Base-by-base conservation (phyloP, 2,329 filamentous ascomycete species). In the Elsinoe ampelina region DNA sequence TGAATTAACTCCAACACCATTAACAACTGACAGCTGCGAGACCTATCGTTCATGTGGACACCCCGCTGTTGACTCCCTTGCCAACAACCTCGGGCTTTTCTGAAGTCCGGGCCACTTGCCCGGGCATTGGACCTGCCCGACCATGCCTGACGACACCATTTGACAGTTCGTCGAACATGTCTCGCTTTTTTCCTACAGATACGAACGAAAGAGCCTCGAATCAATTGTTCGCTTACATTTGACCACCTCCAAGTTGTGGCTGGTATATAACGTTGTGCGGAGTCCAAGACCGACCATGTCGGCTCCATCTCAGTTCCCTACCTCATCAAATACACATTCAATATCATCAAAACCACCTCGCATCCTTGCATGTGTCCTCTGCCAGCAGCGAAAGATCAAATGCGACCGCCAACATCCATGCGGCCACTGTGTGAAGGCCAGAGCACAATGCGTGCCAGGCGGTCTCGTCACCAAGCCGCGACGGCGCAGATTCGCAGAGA, bases 341-440 rank as follows among this genome's bases (percentile, higher is more conserved):
- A 22, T 13, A 22, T 26, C 45, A 34, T 50, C 45, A 34, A 55
- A 43, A 15, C 35, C 68, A 20, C 69, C 69, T 56, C 69, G 73
- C n/a, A 65, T 75, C 12, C 72, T 78, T 32, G 73, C 80, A 36
- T 92, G 87, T 64, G 77, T 88, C 12, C 76, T 84, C 17, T 92
- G 87, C 66, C 86, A 90, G 67, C 85, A 87, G 67, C 81, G 85
- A 59, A 89, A 89, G 68, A 79, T 89, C 41, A 83, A 83, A 59
- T 89, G 86, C 69, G 59, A 63, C 69, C 85, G 85, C 70, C 81
- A 78, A 63, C 83, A 83, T 69, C 86, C 86, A 13, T 89, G 86
- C 66, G 75, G 79, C 63, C 85, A 85, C 69, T 89, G 86, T 65
- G 73, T 82, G 66, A 84, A 80, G 69, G 77, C 80, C 54, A 72